These are phyloP conservation scores for Puccinellia tenuiflora DNA, from an alignment of 176 grass and related monocot species.

Conservation along the genomic window DNA sequence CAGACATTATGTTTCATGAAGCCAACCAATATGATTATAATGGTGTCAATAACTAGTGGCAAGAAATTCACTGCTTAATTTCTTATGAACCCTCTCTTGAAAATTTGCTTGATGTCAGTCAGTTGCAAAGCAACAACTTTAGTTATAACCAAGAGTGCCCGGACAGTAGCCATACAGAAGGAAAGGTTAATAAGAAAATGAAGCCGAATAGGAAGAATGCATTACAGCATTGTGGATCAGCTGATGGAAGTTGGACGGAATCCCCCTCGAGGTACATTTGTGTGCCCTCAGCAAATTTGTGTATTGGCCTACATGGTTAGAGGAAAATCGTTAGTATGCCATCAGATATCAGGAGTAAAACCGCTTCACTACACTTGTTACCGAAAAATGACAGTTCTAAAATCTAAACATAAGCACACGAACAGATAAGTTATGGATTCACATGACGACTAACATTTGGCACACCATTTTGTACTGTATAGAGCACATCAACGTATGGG, in stretches of 20 bases:
- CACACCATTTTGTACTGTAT: neutral
- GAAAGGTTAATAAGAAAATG: neutral
- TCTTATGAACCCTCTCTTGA: neutral
- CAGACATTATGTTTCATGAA: neutral
- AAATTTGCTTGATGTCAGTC: neutral
- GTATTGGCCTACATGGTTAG: constrained; percentile 40
- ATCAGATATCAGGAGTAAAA: neutral
- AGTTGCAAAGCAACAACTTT: neutral
- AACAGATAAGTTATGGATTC: neutral
- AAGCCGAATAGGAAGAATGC: neutral
- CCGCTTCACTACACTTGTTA: neutral
- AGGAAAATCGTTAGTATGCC: neutral
- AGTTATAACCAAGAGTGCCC: neutral
- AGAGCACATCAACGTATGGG: neutral
- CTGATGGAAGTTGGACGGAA: constrained; percentile 34
- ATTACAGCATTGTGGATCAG: constrained; percentile 53
- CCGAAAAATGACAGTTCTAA: neutral
- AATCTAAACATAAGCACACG: neutral
- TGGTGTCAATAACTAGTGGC: neutral
- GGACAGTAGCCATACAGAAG: neutral
- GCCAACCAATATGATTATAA: neutral
- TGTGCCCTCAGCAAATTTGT: constrained; percentile 24
- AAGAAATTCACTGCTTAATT: neutral
- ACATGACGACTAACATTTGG: neutral
- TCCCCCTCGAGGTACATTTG: constrained; percentile 21